Evolutionary conservation across 345 rosid species (phyloP), one percentile per base, ranked within the genome.

Genomic region (Pugionium dolabratum): DNA sequence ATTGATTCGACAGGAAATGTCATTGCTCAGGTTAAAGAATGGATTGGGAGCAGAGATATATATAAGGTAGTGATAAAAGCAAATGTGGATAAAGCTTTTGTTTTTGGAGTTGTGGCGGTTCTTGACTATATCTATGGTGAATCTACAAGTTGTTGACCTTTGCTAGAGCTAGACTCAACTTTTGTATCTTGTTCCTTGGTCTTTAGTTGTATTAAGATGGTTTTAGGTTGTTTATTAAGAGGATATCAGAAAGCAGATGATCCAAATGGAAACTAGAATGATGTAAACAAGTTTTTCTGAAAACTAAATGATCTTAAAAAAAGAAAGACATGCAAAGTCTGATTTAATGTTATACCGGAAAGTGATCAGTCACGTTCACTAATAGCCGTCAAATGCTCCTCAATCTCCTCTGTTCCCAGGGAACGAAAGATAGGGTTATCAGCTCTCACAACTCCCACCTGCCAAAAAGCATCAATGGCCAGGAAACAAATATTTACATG

Each of bases 391-490:
- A 86, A 75, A 70, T 89, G 93, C 56, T 86, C 96, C 27, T 89
- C 93, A 0, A 89, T 85, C 71, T 89, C 96, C 61, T 80, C 96
- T 0, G 86, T 83, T 55, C 82, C 77, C 80, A 89, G 58, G 26
- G 66, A 80, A 39, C 77, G 83, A 77, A 89, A 89, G 69, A 79
- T 69, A 8, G 67, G 85, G 59, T 79, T 75, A 50, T 81, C 87
- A 7, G 83, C 70, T 72, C 85, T 78, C 77, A 89, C 93, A 60
- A 89, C 93, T 75, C 90, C 90, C 31, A 87, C 95, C 95, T 87
- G 52, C 66, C 65, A 42, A 36, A 36, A 18, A 18, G 18, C 18
- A 18, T 18, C 18, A 18, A 18, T 18, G 18, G 18, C 18, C 18
- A 18, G 18, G 18, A 18, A 18, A 18, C 18, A 18, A 18, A 18